Base-by-base conservation (phyloP, 495 filamentous ascomycete genomes). In the Aspergillus ellipticus region DNA sequence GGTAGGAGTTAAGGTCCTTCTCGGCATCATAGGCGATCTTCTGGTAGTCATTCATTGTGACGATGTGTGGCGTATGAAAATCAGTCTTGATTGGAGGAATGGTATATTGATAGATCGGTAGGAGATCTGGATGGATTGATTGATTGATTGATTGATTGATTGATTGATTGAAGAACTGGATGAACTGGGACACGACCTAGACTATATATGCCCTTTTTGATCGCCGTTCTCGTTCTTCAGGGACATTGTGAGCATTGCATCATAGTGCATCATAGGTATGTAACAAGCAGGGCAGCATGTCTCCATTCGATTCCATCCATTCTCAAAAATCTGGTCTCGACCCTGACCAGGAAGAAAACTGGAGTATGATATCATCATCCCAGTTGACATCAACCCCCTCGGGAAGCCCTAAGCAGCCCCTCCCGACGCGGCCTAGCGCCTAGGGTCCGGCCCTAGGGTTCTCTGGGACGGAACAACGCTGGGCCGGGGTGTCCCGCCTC, bases 1-100 rank as follows among this genome's bases (percentile, higher is more conserved):
- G 68, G 62, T 78, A 63, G 48, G 75, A 73, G 68, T 83, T 82
- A 33, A 85, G 73, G 63, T 83, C 76, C 15, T 68, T 69, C 70
- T 83, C 78, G 24, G 80, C 75, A 49, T 78, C 65, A 61, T 73
- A 61, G 16, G 79, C 70, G 16, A 72, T 62, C 41, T 77, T 67
- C 51, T 79, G 68, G 61, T 55, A 65, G 31, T 68, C 63, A 59
- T 62, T 60, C 72, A 67, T 76, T 65, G 10, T 70, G 58, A 19
- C 21, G n/a, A 13, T 39, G 11, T 15, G 35, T n/a, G n/a, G n/a
- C n/a, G n/a, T n/a, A n/a, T n/a, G n/a, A n/a, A n/a, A n/a, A n/a
- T n/a, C n/a, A n/a, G n/a, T n/a, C n/a, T n/a, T n/a, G n/a, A n/a
- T n/a, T n/a, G n/a, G n/a, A n/a, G n/a, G n/a, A n/a, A n/a, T n/a